A percentile compares a stretch with the other conserved stretches of the same genome.
phyloP scores from a whole-genome alignment of 2,329 filamentous ascomycete genomes.

The Trichoderma citrinoviride region DNA sequence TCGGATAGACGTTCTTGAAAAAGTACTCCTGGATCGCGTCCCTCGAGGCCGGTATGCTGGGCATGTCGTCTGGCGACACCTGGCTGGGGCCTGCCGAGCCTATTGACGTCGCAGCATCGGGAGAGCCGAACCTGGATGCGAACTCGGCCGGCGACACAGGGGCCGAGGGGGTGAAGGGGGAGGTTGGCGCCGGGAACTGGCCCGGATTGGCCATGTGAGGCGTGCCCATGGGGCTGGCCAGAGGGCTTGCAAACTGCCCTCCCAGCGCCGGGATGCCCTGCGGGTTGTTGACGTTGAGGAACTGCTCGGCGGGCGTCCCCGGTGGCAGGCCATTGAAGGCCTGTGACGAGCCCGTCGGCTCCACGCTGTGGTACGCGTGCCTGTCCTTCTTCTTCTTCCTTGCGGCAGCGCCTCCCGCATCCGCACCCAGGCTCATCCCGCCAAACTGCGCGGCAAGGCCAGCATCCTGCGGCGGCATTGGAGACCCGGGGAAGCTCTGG shows the following conservation, averaged over 20 bases:
- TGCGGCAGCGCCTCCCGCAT: constrained; percentile 41
- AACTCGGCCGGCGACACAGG: constrained; percentile 30
- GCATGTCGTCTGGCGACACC: constrained; percentile 88
- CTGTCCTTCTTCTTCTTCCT: constrained; percentile 89
- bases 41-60: constrained; percentile 82
- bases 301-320: constrained; percentile 47
- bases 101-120: constrained; percentile 35
- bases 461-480: constrained; percentile 43
- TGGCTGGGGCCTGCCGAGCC: constrained; percentile 42
- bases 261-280: constrained; percentile 35
- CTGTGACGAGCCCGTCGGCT: constrained; percentile 66
- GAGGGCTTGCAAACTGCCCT: constrained; percentile 47
- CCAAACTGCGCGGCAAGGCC: constrained; percentile 72
- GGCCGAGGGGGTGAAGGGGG: constrained; percentile 36
- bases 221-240: constrained; percentile 32
- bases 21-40: constrained; percentile 82
- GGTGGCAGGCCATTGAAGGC: constrained; percentile 66
- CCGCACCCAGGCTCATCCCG: constrained; percentile 61
- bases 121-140: constrained; percentile 26
- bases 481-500: constrained; percentile 30
- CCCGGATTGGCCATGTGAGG: constrained; percentile 41
- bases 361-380: constrained; percentile 86
- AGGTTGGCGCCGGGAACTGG: constrained; percentile 61
- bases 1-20: constrained; percentile 84
- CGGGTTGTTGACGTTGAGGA: constrained; percentile 36